Percentiles rank a stretch among this genome's conserved stretches.
Evolutionary conservation across 1,284 basidiomycete genomes (phyloP).

Genomic region (Rhodotorula glutinis): DNA sequence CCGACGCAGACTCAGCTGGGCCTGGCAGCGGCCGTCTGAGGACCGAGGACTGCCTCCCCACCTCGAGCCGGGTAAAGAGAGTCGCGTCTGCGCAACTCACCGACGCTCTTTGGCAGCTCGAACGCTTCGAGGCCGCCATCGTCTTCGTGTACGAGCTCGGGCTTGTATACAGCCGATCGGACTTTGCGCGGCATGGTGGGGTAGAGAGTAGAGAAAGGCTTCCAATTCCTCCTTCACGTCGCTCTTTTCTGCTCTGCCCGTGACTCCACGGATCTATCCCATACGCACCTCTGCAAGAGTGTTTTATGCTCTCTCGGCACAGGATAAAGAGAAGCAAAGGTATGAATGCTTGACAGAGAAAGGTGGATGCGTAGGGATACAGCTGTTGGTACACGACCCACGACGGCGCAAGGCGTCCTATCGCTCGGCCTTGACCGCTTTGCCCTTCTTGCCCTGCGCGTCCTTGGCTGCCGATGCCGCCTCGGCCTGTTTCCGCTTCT

Average conservation of each 20-base stretch:
- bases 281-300: too few species aligned
- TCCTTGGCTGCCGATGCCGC: constrained; percentile 2
- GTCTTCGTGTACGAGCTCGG: background rate
- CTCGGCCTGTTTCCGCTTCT: constrained; percentile 21
- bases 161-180: background rate
- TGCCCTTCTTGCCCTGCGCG: constrained; percentile 15
- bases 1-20: fast-evolving
- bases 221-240: too few species aligned
- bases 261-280: too few species aligned
- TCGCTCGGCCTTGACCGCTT: constrained; percentile 28
- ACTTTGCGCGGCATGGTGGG: constrained; percentile 20
- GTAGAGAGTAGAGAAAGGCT: too few species aligned
- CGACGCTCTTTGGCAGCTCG: constrained; percentile 34
- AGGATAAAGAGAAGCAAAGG: too few species aligned
- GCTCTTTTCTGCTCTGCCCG: too few species aligned
- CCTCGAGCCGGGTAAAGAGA: background rate
- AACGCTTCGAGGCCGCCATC: constrained; percentile 29
- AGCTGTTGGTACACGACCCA: background rate
- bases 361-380: background rate
- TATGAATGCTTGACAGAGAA: background rate
- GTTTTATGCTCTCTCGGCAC: too few species aligned
- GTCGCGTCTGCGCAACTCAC: constrained; percentile 15
- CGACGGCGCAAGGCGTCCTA: background rate
- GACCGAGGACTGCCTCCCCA: background rate
- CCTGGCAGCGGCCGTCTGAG: background rate